phyloP scores from a whole-genome alignment of 768 basidiomycete genomes.

The Fomitopsis pulvina region DNA sequence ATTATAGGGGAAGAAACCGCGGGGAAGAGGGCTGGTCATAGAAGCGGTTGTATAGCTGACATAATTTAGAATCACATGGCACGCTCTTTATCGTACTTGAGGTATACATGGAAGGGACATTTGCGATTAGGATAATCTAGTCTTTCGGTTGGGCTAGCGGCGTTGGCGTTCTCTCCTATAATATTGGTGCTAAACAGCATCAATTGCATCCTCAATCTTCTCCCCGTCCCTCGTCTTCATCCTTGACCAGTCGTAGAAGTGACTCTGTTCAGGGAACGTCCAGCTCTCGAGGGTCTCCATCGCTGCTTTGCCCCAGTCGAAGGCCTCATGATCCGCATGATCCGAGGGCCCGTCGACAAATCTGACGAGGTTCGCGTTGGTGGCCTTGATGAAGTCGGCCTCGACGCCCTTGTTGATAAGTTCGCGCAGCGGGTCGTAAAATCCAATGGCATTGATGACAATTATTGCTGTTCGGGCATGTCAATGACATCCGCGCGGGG shows the following conservation, averaged over 20 bases:
- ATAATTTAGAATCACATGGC: background rate
- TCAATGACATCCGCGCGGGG: background rate
- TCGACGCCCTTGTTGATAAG: constrained; percentile 62
- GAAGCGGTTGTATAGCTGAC: background rate
- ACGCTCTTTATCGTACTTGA: background rate
- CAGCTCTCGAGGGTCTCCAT: constrained; percentile 59
- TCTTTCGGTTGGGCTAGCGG: background rate
- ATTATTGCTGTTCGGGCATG: constrained; percentile 54
- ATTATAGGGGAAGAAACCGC: constrained; percentile 44
- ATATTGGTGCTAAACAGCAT: background rate
- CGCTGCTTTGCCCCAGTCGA: constrained; percentile 75
- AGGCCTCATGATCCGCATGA: constrained; percentile 44
- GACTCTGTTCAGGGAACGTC: constrained; percentile 21
- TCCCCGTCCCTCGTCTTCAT: constrained; percentile 10
- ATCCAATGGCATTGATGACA: constrained; percentile 78
- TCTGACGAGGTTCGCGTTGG: constrained; percentile 54
- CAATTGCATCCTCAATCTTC: background rate
- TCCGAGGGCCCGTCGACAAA: constrained; percentile 72
- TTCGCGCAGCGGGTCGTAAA: constrained; percentile 75
- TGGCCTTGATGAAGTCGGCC: constrained; percentile 67
- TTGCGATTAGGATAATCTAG: background rate
- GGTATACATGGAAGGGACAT: background rate
- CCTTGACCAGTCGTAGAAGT: constrained; percentile 22
- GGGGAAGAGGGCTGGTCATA: constrained; percentile 16
- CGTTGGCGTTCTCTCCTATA: background rate